Base-by-base conservation (phyloP, 768 basidiomycete species). In the Boletus eberwhitei region DNA sequence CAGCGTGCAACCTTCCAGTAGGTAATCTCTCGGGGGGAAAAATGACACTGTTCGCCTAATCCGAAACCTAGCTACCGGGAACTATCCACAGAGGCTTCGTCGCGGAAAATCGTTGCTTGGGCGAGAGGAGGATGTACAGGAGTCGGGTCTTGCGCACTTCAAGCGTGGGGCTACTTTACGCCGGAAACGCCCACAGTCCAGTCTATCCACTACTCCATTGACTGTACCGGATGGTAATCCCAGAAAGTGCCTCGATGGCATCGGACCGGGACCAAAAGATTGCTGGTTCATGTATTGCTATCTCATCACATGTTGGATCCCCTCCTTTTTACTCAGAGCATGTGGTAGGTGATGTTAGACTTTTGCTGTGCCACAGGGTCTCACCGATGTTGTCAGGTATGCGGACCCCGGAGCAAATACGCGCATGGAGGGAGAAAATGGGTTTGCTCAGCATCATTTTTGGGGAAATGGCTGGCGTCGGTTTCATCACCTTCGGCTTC, bases 391-490 rank as follows among this genome's bases (percentile, higher is more conserved):
- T 45, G 48, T 29, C 55, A 94, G 93, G 95, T 51, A 88, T 97
- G 60, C 81, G 82, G 51, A 95, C 87, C 29, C 88, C 92, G 0
- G 97, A 99, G 59, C 89, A 88, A 61, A 94, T 97, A 70, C 85
- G 93, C 46, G 97, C 97, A 40, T 99, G 95, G 95, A 81, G 97
- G 59, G 97, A 99, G 74, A 99, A 99, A 77, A 93, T 98, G 73
- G 97, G 96, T 8, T 81, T 99, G 24, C 77, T 99, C 46, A 76
- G 79, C 59, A 78, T 98, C 71, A 92, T 96, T 65, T 68, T 81
- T 16, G 5, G 72, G n/a, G 80, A 94, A 58, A 97, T 98, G 95
- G 89, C 90, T 17, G 83, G 77, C 50, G 97, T 99, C 64, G 97
- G 95, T 66, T 99, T 93, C 83, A 79, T 99, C 68, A 99, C 97